phyloP scores from a whole-genome alignment of 2,329 filamentous ascomycete genomes.

The Aspergillus cejpii region DNA sequence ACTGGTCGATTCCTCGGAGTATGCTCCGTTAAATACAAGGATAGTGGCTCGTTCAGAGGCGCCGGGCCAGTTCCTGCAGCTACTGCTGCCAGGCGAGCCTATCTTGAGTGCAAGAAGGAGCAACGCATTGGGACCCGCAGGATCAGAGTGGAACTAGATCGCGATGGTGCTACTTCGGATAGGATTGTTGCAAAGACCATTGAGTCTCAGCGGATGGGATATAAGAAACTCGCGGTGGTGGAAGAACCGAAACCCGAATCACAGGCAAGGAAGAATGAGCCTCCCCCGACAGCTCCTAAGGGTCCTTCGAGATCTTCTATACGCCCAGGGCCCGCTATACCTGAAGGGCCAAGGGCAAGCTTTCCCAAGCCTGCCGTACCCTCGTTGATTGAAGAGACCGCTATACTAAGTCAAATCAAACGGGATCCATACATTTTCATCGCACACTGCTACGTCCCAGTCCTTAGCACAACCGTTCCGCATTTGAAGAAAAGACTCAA shows the following conservation, averaged over 20 bases:
- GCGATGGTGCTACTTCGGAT: slow-evolving; percentile 75
- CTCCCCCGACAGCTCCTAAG: slow-evolving; percentile 79
- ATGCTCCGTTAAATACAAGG: slow-evolving; percentile 82
- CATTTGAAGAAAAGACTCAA: slow-evolving; percentile 89
- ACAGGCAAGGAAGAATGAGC: slow-evolving; percentile 49
- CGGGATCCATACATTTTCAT: slow-evolving; percentile 87
- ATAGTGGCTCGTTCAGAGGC: slow-evolving; percentile 53
- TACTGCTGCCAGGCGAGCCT: slow-evolving; percentile 72
- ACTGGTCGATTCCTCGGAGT: slow-evolving; percentile 93
- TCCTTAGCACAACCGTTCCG: slow-evolving; percentile 73
- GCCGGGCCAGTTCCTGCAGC: slow-evolving; percentile 58
- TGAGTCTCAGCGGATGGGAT: slow-evolving; percentile 56
- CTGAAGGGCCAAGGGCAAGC: slow-evolving; percentile 37
- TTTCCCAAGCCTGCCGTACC: slow-evolving; percentile 33
- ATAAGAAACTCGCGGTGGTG: slow-evolving; percentile 25
- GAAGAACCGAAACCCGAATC: slow-evolving; percentile 32
- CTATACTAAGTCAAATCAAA: slow-evolving; percentile 62
- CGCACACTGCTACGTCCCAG: slow-evolving; percentile 76
- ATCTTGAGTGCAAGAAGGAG: slow-evolving; percentile 65
- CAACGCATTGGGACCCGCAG: slow-evolving; percentile 70
- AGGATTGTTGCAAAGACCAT: slow-evolving; percentile 70
- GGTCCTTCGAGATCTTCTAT: slow-evolving; percentile 59
- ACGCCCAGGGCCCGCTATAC: slow-evolving; percentile 29
- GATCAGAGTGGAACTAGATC: slow-evolving; percentile 80
- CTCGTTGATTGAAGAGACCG: slow-evolving; percentile 57